These are phyloP conservation scores for Acer negundo DNA, from an alignment of 345 rosid genomes.

Conservation along the genomic window DNA sequence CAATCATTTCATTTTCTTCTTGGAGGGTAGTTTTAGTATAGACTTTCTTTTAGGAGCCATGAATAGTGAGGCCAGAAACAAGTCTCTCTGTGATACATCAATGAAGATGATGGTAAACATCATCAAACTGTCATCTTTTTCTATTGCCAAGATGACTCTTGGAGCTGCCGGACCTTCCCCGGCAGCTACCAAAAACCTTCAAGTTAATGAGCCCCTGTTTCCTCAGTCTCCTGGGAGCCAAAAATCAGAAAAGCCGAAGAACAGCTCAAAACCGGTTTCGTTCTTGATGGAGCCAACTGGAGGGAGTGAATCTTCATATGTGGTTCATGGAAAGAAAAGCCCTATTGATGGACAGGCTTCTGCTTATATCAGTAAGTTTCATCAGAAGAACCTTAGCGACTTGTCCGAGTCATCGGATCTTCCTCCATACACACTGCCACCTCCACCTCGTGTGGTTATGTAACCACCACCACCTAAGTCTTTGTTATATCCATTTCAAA, in stretches of 20 bases:
- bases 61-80: slow-evolving; percentile 32
- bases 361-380: slow-evolving; percentile 47
- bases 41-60: slow-evolving; percentile 25
- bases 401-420: slow-evolving; percentile 14
- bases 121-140: slow-evolving; percentile 49
- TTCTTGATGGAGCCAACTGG: slow-evolving; percentile 38
- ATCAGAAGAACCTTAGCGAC: slow-evolving; percentile 38
- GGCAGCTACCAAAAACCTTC: slow-evolving; percentile 16
- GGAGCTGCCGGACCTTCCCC: slow-evolving; percentile 36
- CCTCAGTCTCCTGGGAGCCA: slow-evolving; percentile 20
- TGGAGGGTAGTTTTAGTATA: neutral
- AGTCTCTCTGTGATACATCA: slow-evolving; percentile 48
- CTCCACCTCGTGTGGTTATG: slow-evolving; percentile 34
- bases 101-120: slow-evolving; percentile 49
- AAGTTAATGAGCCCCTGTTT: slow-evolving; percentile 17
- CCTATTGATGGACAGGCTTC: slow-evolving; percentile 35
- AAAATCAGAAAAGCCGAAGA: slow-evolving; percentile 30
- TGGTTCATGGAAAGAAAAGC: slow-evolving; percentile 21
- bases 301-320: slow-evolving; percentile 22
- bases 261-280: slow-evolving; percentile 29
- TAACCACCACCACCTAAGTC: slow-evolving; percentile 12
- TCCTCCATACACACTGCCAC: slow-evolving; percentile 29
- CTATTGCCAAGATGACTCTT: slow-evolving; percentile 47
- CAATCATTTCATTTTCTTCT: slow-evolving; percentile 1
- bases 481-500: neutral